Percentiles rank a stretch among this genome's conserved stretches.
Conservation (phyloP, 2,329 filamentous ascomycete species). For the Pseudopithomyces maydicus region DNA sequence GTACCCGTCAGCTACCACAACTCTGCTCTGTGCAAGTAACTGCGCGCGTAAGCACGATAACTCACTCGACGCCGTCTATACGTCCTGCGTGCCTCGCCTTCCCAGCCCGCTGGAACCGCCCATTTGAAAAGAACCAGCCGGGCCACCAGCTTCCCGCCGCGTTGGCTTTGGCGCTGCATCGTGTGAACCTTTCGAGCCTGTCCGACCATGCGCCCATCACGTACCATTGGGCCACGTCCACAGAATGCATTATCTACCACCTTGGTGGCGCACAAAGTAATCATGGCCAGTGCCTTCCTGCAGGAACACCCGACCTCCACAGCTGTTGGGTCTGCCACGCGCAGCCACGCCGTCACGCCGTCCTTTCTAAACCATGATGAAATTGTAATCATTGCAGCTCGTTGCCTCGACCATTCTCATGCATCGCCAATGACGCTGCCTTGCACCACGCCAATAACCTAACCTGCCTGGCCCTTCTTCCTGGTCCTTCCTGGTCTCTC, state of each 20-base stretch:
- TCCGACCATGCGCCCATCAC: not conserved
- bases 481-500: not conserved
- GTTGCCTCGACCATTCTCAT: not conserved
- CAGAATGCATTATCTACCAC: not conserved
- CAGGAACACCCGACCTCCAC: not conserved
- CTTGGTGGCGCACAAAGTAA: not conserved
- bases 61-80: no score
- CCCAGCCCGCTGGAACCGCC: not conserved
- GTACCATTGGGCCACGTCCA: not conserved
- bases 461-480: not conserved
- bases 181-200: not conserved
- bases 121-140: not conserved
- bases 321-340: not conserved
- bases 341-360: constrained; percentile 4
- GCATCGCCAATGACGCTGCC: constrained; percentile 1
- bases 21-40: no score
- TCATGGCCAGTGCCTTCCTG: constrained; percentile 3
- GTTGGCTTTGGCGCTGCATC: not conserved
- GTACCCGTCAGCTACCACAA: no score
- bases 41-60: no score
- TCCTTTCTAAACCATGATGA: not conserved
- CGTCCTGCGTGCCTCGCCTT: no score
- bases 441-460: not conserved
- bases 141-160: constrained; percentile 1
- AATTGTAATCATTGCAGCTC: not conserved